Base-by-base conservation (phyloP, 352 stramenopile species). In the Pythium graminicola region DNA sequence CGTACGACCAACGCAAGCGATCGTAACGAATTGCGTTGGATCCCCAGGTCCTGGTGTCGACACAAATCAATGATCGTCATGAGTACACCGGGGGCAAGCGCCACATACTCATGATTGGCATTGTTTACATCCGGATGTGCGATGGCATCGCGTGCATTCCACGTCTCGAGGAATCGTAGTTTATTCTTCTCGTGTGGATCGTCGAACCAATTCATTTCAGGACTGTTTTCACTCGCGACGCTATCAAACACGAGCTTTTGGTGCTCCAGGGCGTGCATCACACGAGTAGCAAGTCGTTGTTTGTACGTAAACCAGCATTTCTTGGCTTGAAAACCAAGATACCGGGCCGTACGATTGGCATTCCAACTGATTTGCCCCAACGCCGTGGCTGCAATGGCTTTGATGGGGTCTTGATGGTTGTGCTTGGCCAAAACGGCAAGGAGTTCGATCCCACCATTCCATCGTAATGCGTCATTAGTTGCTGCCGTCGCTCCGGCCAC, bases 341-440 rank as follows among this genome's bases (percentile, higher is more conserved):
- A 64, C 5, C 81, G 65, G 1, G 62, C 59, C 0, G 81, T 86
- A 3, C 62, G 61, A 43, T 88, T 86, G 14, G 72, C 57, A 62
- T 91, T 88, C 81, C 81, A 91, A 11, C 65, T 65, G 23, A 91
- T 32, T 26, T 73, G 62, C 6, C 78, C 81, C 0, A 91, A 60
- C 6, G 81, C 73, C 29, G 61, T 65, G 20, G 76, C 65, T 26
- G 72, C 81, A 11, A 84, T 74, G 9, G 58, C 62, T 43, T 68
- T 65, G 22, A 91, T 55, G 0, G 24, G 17, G 3, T 47, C 35
- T 23, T 87, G 67, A 4, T 47, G 60, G 8, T 60, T 72, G 38
- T 84, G 69, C 13, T 67, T 45, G 1, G 65, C 73, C 3, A 91
- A 49, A 8, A 39, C 53, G 7, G 73, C 69, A 1, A 91, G 36